These are phyloP conservation scores for Citrus mangshanensis DNA, from an alignment of 345 rosid species.

Conservation along the genomic window DNA sequence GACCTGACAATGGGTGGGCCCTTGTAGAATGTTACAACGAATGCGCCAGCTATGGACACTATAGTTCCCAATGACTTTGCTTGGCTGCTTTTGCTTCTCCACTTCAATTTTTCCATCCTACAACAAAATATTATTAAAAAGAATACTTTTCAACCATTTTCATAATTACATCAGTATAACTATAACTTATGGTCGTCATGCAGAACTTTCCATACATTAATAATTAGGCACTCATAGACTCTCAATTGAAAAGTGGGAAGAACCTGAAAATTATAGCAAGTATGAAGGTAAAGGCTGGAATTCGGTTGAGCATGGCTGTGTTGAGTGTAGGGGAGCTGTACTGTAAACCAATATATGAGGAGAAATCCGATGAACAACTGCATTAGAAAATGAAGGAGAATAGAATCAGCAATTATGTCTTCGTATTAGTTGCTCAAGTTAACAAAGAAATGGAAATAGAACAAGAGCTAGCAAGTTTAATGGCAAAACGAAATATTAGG, in stretches of 20 bases:
- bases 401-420: neutral
- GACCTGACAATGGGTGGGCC: conserved; percentile 39
- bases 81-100: conserved; percentile 43
- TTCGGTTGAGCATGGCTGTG: conserved; percentile 56
- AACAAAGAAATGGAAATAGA: too few relatives aligned
- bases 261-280: conserved; percentile 59
- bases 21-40: conserved; percentile 57
- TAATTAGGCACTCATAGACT: neutral
- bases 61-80: conserved; percentile 63
- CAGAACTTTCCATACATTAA: too few relatives aligned
- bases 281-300: conserved; percentile 59
- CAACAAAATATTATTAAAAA: neutral
- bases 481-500: neutral
- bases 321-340: conserved; percentile 56
- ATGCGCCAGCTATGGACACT: conserved; percentile 56
- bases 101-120: conserved; percentile 64
- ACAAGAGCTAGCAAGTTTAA: neutral
- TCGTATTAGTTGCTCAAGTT: too few relatives aligned
- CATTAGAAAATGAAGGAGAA: neutral
- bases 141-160: neutral
- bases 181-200: too few relatives aligned
- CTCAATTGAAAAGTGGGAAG: neutral
- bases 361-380: conserved; percentile 32
- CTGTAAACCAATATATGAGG: conserved; percentile 45
- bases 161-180: neutral